These are phyloP conservation scores for Populus hybrid DNA, from an alignment of 441 rosid genomes.

Conservation along the genomic window DNA sequence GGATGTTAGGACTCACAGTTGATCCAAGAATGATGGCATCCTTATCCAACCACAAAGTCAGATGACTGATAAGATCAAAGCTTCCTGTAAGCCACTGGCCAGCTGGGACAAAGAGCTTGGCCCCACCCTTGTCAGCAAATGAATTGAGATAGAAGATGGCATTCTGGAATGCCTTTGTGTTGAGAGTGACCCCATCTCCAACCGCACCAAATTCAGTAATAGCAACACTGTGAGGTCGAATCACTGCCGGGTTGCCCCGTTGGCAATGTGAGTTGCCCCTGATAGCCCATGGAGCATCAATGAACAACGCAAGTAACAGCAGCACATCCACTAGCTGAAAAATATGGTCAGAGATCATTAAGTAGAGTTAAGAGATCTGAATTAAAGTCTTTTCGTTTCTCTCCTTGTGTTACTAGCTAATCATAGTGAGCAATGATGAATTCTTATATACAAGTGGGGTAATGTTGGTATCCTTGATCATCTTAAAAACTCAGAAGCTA, in stretches of 20 bases:
- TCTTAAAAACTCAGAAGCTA: constrained; percentile 7
- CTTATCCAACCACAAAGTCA: constrained; percentile 85
- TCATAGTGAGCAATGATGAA: background rate
- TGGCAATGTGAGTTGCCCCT: constrained; percentile 56
- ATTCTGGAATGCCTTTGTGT: constrained; percentile 97
- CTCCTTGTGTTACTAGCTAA: constrained; percentile 3
- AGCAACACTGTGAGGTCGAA: constrained; percentile 89
- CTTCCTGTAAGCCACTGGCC: constrained; percentile 98
- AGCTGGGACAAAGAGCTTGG: constrained; percentile 93
- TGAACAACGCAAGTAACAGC: constrained; percentile 52
- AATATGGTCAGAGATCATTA: constrained; percentile 10
- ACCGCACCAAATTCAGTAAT: constrained; percentile 96
- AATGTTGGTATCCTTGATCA: background rate
- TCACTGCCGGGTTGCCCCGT: constrained; percentile 30
- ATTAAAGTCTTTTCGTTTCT: background rate
- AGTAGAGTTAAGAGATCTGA: constrained; percentile 15
- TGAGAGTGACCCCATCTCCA: constrained; percentile 93
- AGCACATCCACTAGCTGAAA: constrained; percentile 69
- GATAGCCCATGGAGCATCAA: constrained; percentile 48
- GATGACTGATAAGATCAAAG: constrained; percentile 90
- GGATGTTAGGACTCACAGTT: constrained; percentile 42
- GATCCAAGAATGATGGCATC: constrained; percentile 95
- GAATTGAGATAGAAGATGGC: constrained; percentile 97
- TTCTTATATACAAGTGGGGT: background rate
- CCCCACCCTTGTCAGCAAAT: constrained; percentile 94